Base-by-base conservation (phyloP, 73 alveolate genomes). In the Blepharisma stoltei region DNA sequence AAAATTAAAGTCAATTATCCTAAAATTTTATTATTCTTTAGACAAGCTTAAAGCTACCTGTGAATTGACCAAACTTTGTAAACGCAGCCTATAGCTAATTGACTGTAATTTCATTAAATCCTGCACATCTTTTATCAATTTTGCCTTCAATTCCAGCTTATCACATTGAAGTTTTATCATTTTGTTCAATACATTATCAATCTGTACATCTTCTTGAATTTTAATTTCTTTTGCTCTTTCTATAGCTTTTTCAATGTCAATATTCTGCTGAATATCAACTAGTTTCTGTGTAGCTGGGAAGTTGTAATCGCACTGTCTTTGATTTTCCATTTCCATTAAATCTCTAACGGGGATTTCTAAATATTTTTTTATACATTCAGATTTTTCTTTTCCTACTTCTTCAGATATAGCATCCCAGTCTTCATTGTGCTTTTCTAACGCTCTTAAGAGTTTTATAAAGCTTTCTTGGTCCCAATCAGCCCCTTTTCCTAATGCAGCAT, bases 121-220 rank as follows among this genome's bases (percentile, higher is more conserved):
- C 47, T 90, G 92, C 81, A 87, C 71, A 7, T 87, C 79, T 54
- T 67, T 76, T 65, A 83, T 80, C 71, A 71, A 84, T 67, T 84
- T 82, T 55, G 84, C 70, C 68, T 90, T 90, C 50, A 77, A 53
- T 76, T 85, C 94, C 55, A 90, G 54, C 68, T 90, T 90, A 54
- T 88, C 76, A 82, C 89, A 54, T 67, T 90, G 93, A 5, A 85
- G 54, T 78, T 78, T 89, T 11, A 90, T 77, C 87, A 71, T 38
- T 76, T 82, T 37, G 82, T 52, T 14, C 7, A 78, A 65, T 48
- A 67, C 37, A 68, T 90, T 18, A 77, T 83, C 82, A 18, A 52
- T 65, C 71, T 68, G 81, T 76, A 81, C 50, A 67, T 80, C 80
- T 83, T 71, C 66, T 55, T 85, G 69, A 55, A 18, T 27, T 43